These are phyloP conservation scores for Arachis stenosperma DNA, from an alignment of 306 rosid genomes.

Conservation along the genomic window DNA sequence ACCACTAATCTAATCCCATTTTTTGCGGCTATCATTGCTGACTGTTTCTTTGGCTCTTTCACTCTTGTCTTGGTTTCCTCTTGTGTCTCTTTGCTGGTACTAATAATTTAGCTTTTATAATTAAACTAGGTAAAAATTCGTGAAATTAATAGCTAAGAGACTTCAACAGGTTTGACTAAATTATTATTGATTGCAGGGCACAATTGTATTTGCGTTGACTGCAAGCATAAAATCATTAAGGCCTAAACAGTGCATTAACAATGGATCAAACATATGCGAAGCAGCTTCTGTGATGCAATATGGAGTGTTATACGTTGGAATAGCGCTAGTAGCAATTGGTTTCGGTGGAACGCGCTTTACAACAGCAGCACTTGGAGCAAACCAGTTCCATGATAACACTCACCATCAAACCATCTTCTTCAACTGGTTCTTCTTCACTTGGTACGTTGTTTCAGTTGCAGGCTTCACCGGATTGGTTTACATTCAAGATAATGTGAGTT, in stretches of 20 bases:
- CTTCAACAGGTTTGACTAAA: too few species aligned
- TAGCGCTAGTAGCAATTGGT: conserved; percentile 41
- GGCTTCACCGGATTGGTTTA: conserved; percentile 42
- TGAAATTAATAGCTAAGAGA: too few species aligned
- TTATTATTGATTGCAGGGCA: conserved; percentile 39
- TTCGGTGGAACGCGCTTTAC: conserved; percentile 56
- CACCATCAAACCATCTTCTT: conserved; percentile 45
- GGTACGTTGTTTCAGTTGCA: conserved; percentile 9
- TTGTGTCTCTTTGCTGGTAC: conserved; percentile 41
- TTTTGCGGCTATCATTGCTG: conserved; percentile 54
- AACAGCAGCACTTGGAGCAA: conserved; percentile 49
- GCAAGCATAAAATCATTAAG: conserved; percentile 41
- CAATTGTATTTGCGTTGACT: conserved; percentile 38
- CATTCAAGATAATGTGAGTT: conserved; percentile 46
- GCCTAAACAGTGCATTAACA: conserved; percentile 38
- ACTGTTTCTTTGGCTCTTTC: conserved; percentile 57
- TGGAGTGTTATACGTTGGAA: conserved; percentile 38
- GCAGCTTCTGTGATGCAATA: conserved; percentile 38
- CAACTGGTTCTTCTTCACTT: conserved; percentile 53
- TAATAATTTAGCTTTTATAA: not conserved
- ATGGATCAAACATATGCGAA: conserved; percentile 37
- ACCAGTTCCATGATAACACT: conserved; percentile 43
- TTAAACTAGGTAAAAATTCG: not conserved
- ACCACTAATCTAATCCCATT: conserved; percentile 45
- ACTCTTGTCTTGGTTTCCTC: conserved; percentile 43